Base-by-base conservation (phyloP, 768 basidiomycete genomes). In the Inosperma sp. region DNA sequence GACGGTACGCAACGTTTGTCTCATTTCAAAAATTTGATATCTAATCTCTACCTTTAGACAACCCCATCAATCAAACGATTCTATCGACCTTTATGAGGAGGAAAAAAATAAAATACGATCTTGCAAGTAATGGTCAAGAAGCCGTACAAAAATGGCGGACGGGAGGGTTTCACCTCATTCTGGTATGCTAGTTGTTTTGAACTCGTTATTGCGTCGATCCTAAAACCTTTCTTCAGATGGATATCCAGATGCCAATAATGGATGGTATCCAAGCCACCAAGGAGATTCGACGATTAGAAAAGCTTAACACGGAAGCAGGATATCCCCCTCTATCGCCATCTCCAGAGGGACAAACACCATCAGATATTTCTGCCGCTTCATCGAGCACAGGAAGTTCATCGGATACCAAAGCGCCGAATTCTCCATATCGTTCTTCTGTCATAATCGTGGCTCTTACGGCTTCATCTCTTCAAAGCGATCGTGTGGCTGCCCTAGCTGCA, bases 381-480 rank as follows among this genome's bases (percentile, higher is more conserved):
- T 56, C 62, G 2, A 34, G 53, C 29, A 57, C 62, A 4, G 54
- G 55, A n/a, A 43, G 26, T 6, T 51, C 54, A 29, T 66, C 68
- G 19, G 79, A 80, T 29, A 69, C 75, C 2, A 75, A 76, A 43
- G 65, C 74, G 30, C 62, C 72, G 34, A 64, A 78, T 8, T 83
- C 83, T 0, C 88, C 92, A 0, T 89, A 90, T 62, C 85, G 85
- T 13, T 92, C 90, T 8, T 90, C 94, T 4, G 96, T 99, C 56
- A 98, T 99, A 70, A 98, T 99, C 60, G 94, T 99, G 55, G 96
- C 96, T n/a, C 78, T 98, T 41, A 99, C 96, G 1, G 96, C 96
- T 2, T 97, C 94, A 3, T 90, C 90, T 9, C 75, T 95, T n/a
- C 88, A 93, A 64, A 85, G 82, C 54, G 96, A 99, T 75, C 84